phyloP scores from a whole-genome alignment of 2,329 filamentous ascomycete species.

The Fusarium aywerte region DNA sequence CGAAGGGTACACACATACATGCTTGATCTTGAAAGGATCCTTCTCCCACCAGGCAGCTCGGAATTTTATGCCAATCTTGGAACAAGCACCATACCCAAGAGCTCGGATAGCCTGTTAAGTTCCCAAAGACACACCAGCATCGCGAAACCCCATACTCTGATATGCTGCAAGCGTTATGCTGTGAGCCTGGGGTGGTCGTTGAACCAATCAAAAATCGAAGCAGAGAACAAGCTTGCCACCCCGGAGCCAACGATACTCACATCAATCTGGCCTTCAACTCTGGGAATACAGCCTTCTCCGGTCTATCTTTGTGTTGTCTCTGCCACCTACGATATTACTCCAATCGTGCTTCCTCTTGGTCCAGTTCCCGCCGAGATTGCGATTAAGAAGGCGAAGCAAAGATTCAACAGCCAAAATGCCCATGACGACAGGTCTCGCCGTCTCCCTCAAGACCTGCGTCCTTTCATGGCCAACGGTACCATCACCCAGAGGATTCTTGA shows the following conservation, averaged over 20 bases:
- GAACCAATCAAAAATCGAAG: conserved; percentile 10
- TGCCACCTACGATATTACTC: not conserved
- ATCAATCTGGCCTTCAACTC: not conserved
- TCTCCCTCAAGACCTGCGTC: not conserved
- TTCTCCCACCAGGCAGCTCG: conserved; percentile 13
- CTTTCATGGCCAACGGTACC: not conserved
- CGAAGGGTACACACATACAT: conserved; percentile 17
- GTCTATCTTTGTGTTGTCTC: not conserved
- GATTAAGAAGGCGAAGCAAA: not conserved
- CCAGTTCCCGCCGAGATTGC: not conserved
- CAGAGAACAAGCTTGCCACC: conserved; percentile 18
- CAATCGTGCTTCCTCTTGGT: not conserved
- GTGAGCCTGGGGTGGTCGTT: conserved; percentile 1
- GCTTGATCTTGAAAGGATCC: not conserved
- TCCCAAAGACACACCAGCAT: not conserved
- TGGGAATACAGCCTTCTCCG: not conserved
- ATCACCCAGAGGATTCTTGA: not conserved
- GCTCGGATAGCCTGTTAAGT: conserved; percentile 21
- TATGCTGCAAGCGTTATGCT: conserved; percentile 3
- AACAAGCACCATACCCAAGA: conserved; percentile 4
- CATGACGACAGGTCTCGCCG: not conserved
- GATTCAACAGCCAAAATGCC: not conserved
- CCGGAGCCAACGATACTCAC: conserved; percentile 22
- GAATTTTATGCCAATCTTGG: conserved; percentile 22
- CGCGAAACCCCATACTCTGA: not conserved